phyloP scores from a whole-genome alignment of 192 early-diverging fungal species.

The Coemansia sp. region DNA sequence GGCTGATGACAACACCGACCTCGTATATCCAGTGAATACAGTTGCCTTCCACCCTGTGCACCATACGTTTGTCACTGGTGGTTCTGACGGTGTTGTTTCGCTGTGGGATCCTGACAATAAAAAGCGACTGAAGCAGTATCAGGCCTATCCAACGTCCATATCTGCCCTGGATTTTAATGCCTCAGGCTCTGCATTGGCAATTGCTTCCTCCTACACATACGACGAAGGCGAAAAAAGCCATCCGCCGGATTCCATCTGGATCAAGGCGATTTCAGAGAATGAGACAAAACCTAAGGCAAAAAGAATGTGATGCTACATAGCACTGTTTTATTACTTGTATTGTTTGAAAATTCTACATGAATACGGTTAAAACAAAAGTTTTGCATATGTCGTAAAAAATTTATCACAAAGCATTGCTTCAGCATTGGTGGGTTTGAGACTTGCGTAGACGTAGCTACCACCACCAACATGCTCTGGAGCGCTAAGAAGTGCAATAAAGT shows the following conservation, averaged over 20 bases:
- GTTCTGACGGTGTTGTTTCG: slow-evolving; percentile 86
- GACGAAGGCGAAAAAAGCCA: slow-evolving; percentile 93
- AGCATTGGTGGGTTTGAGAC: slow-evolving; percentile 10
- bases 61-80: slow-evolving; percentile 95
- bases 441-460: slow-evolving; percentile 24
- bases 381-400: slow-evolving; percentile 29
- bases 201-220: slow-evolving; percentile 91
- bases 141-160: slow-evolving; percentile 78
- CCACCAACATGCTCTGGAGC: background rate
- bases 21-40: slow-evolving; percentile 91
- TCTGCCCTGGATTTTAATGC: slow-evolving; percentile 77
- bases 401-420: slow-evolving; percentile 6
- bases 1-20: slow-evolving; percentile 69
- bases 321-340: background rate
- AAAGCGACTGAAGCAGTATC: slow-evolving; percentile 82
- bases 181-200: slow-evolving; percentile 75
- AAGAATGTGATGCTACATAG: slow-evolving; percentile 8
- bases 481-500: slow-evolving; percentile 29
- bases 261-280: slow-evolving; percentile 65
- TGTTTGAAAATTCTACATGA: background rate
- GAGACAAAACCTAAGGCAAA: slow-evolving; percentile 63
- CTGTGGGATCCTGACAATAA: slow-evolving; percentile 92
- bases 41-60: slow-evolving; percentile 88
- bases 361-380: slow-evolving; percentile 8
- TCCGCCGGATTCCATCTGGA: slow-evolving; percentile 75